These are phyloP conservation scores for Grigorovia yakushimaensis DNA, from an alignment of 805 yeast species.

Conservation along the genomic window DNA sequence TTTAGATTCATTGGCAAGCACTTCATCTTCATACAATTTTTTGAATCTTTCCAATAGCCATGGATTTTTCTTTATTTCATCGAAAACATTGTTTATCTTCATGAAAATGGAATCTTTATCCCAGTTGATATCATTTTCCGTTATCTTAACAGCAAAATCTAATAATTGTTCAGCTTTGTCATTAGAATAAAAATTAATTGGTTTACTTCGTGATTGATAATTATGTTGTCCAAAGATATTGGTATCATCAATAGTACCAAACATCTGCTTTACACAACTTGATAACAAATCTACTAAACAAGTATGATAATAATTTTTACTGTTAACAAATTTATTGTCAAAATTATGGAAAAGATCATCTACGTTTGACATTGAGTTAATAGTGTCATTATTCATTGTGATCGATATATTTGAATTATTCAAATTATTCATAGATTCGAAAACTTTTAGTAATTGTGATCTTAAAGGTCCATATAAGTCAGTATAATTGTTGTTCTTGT, in stretches of 20 bases:
- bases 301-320: constrained; percentile 7
- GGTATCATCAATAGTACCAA: constrained; percentile 4
- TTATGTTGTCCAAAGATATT: not conserved
- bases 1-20: not conserved
- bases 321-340: constrained; percentile 1
- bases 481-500: not conserved
- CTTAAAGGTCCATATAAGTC: constrained; percentile 1
- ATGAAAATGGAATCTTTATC: constrained; percentile 7
- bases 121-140: constrained; percentile 3
- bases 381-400: constrained; percentile 8
- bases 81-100: constrained; percentile 8
- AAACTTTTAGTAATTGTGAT: constrained; percentile 6
- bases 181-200: constrained; percentile 1
- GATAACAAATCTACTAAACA: constrained; percentile 7
- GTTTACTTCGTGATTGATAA: not conserved
- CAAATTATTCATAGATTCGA: constrained; percentile 4
- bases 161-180: constrained; percentile 3
- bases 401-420: constrained; percentile 8
- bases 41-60: constrained; percentile 13
- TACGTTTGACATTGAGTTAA: constrained; percentile 3
- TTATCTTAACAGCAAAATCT: constrained; percentile 7
- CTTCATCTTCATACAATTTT: constrained; percentile 2
- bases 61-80: constrained; percentile 8
- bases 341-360: constrained; percentile 3
- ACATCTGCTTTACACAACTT: constrained; percentile 7